These are phyloP conservation scores for Diaporthe capsici DNA, from an alignment of 2,329 filamentous ascomycete species.

Conservation along the genomic window DNA sequence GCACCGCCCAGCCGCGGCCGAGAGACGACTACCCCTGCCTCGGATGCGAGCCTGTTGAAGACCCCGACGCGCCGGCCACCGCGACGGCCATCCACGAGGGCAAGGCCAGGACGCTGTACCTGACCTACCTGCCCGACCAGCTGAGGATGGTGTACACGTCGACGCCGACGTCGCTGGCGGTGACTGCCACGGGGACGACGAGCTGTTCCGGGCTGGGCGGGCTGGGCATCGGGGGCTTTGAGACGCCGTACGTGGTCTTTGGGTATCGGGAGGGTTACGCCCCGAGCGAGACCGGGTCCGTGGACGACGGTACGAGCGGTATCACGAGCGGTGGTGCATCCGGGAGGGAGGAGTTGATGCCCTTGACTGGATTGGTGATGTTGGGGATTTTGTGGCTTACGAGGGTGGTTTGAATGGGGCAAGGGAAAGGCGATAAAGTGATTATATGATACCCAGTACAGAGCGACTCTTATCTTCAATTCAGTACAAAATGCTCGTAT, in stretches of 20 bases:
- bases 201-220: background rate
- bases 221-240: background rate
- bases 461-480: constrained; percentile 1
- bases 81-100: background rate
- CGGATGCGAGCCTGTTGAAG: background rate
- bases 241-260: constrained; percentile 5
- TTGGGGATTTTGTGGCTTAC: background rate
- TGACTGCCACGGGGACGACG: background rate
- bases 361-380: background rate
- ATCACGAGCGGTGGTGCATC: background rate
- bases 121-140: background rate
- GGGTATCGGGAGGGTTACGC: constrained; percentile 4
- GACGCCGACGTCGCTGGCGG: background rate
- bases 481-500: background rate
- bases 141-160: background rate
- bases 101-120: background rate
- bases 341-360: background rate
- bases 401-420: background rate
- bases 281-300: background rate
- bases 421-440: background rate
- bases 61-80: background rate
- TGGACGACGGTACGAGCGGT: too few species aligned
- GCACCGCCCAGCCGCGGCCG: background rate
- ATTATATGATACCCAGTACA: constrained; percentile 17
- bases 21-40: background rate